Evolutionary conservation across 2,329 filamentous ascomycete species (phyloP), one percentile per base, ranked within the genome.

Genomic region (Herpomyces periplanetae): DNA sequence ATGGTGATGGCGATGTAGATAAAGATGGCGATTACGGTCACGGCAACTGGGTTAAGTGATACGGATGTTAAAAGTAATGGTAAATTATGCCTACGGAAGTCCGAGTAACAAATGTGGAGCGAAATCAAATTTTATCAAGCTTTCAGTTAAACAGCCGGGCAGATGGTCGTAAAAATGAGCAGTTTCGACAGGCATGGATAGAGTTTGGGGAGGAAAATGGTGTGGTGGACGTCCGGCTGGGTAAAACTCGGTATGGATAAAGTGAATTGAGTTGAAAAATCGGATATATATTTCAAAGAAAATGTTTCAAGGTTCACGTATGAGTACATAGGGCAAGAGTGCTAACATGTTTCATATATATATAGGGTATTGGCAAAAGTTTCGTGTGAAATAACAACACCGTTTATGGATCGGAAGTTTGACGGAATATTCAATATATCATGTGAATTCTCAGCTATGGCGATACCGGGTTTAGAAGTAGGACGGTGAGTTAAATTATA

Each of bases 401-500:
- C 80, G 16, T 68, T 62, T 34, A 40, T 62, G 20, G 75, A 91
- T 40, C 62, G 75, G 26, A 75, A 73, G 23, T 87, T 87, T 34
- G 80, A 91, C 36, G 80, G 80, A 36, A 53, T 85, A 37, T 91
- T 91, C 45, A 71, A 60, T 29, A 88, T 91, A 34, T 52, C 60
- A 20, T 65, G 73, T 21, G 80, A 91, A 37, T 55, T 96, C 30
- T 69, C 64, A 25, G 69, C 75, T 18, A 84, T 91, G 60, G 63
- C 66, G 11, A 71, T 69, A 17, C 71, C 80, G 7, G 60, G 65
- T 13, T 85, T 85, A 40, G 73, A 88, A 38, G 54, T 64, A 28
- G 68, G 65, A 37, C 54, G 56, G 52, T 59, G 47, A 23, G 43
- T 22, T 17, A 10, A 6, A 12, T 10, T 5, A 6, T 5, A 6